Percentiles rank a stretch among this genome's conserved stretches.
Evolutionary conservation across 2,329 filamentous ascomycete species (phyloP).

Genomic region (Xenosphaeropsis pyriputrescens): DNA sequence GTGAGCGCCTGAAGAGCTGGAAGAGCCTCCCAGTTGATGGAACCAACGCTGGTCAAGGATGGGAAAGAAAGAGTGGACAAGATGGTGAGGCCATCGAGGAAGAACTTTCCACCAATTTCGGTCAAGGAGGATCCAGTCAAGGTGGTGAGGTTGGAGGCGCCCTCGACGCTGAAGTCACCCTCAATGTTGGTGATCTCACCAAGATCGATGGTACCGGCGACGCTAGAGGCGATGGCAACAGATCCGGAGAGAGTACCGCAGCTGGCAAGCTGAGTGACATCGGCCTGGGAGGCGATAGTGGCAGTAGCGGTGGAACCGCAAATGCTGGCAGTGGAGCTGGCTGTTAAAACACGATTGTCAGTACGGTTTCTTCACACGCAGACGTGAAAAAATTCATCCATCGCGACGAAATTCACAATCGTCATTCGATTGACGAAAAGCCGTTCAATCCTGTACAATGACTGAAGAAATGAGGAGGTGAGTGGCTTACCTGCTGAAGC

Average conservation of each 20-base stretch:
- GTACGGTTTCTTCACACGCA: neutral
- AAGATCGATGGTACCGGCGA: slow-evolving; percentile 32
- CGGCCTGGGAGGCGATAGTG: slow-evolving; percentile 16
- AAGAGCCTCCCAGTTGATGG: slow-evolving; percentile 60
- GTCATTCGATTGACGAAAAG: neutral
- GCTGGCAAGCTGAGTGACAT: slow-evolving; percentile 12
- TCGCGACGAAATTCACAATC: neutral
- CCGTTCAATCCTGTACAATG: neutral
- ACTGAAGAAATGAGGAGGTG: neutral
- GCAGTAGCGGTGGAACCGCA: slow-evolving; percentile 14
- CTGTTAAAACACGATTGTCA: neutral
- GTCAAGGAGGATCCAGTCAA: slow-evolving; percentile 44
- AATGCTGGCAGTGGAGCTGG: neutral
- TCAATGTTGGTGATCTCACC: slow-evolving; percentile 40
- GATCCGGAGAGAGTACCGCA: slow-evolving; percentile 17
- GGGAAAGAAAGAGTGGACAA: slow-evolving; percentile 56
- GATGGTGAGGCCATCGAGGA: slow-evolving; percentile 50
- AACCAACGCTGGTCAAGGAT: slow-evolving; percentile 46
- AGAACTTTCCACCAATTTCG: slow-evolving; percentile 57
- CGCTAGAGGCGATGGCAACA: slow-evolving; percentile 18
- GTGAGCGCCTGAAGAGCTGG: slow-evolving; percentile 41
- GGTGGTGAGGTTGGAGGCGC: slow-evolving; percentile 38
- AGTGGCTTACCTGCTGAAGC: slow-evolving; percentile 20
- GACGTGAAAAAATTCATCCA: neutral
- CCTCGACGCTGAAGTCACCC: slow-evolving; percentile 41